A percentile compares a stretch with the other conserved stretches of the same genome.
Evolutionary conservation across 192 early-diverging fungal species (phyloP).

Genomic region (Coemansia sp.): DNA sequence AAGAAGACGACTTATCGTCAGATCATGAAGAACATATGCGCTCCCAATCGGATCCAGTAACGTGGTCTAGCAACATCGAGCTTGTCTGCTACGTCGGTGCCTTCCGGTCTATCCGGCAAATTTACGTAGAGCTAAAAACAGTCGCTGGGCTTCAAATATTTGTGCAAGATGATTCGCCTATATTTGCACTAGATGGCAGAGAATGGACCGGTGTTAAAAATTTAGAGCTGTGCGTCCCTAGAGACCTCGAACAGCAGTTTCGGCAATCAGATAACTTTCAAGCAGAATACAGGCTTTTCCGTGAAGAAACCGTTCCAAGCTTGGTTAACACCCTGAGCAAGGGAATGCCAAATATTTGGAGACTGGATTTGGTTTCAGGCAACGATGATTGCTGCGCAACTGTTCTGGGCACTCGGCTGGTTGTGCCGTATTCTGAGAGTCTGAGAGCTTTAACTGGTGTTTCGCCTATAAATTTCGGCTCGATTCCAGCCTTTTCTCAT

Average conservation of each 20-base stretch:
- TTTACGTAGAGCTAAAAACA: neutral
- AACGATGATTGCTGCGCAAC: neutral
- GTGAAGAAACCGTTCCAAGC: neutral
- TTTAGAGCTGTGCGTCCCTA: neutral
- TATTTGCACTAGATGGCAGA: neutral
- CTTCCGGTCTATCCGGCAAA: neutral
- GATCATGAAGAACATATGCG: neutral
- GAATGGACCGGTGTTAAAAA: neutral
- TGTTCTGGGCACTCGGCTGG: neutral
- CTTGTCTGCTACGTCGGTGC: neutral
- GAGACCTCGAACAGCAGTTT: neutral
- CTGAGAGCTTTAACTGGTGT: neutral
- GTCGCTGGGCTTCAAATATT: neutral
- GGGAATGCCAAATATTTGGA: neutral
- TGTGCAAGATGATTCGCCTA: neutral
- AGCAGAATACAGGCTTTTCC: neutral
- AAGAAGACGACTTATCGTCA: neutral
- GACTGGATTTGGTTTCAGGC: neutral
- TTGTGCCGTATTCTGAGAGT: neutral
- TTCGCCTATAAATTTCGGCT: neutral
- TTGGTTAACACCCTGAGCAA: neutral
- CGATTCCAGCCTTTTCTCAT: neutral
- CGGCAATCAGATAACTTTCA: neutral
- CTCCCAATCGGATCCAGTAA: neutral
- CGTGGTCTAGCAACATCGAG: neutral